These are phyloP conservation scores for Geotrichum australiense DNA, from an alignment of 1,139 yeast genomes.

Conservation along the genomic window DNA sequence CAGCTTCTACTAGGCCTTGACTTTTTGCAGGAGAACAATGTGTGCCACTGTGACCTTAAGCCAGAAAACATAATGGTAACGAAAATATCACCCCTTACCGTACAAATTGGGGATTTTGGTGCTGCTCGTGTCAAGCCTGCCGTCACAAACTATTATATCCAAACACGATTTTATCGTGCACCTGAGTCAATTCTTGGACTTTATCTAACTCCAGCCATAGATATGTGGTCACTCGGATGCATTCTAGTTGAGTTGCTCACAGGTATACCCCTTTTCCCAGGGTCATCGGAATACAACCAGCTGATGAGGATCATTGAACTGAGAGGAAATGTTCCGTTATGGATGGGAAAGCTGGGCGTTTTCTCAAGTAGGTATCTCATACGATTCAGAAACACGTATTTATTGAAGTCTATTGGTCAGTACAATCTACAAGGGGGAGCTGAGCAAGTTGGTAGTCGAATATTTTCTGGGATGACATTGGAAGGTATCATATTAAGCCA, in stretches of 20 bases:
- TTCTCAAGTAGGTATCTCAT: constrained; percentile 67
- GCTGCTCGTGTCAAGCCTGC: constrained; percentile 90
- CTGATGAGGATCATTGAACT: constrained; percentile 73
- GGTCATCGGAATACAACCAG: constrained; percentile 89
- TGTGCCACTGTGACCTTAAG: constrained; percentile 92
- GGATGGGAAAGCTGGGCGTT: constrained; percentile 96
- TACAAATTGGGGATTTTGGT: constrained; percentile 93
- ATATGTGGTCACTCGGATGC: constrained; percentile 98
- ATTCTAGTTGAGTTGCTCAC: constrained; percentile 86
- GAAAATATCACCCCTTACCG: constrained; percentile 75
- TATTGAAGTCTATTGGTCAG: no score
- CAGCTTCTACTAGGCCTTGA: constrained; percentile 77
- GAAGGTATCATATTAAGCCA: no score
- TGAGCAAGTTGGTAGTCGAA: no score
- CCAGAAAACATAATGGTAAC: constrained; percentile 87
- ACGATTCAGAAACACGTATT: no score
- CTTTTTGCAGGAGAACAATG: constrained; percentile 70
- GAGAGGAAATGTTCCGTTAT: constrained; percentile 80
- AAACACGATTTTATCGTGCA: constrained; percentile 87
- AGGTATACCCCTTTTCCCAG: constrained; percentile 92
- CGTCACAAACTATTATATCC: constrained; percentile 86
- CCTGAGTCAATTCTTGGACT: constrained; percentile 91
- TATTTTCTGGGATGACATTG: no score
- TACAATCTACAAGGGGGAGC: no score
- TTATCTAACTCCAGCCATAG: constrained; percentile 80